Percentiles rank a stretch among this genome's conserved stretches.
Conservation (phyloP, 495 filamentous ascomycete species). For the Hypomontagnella monticulosa region DNA sequence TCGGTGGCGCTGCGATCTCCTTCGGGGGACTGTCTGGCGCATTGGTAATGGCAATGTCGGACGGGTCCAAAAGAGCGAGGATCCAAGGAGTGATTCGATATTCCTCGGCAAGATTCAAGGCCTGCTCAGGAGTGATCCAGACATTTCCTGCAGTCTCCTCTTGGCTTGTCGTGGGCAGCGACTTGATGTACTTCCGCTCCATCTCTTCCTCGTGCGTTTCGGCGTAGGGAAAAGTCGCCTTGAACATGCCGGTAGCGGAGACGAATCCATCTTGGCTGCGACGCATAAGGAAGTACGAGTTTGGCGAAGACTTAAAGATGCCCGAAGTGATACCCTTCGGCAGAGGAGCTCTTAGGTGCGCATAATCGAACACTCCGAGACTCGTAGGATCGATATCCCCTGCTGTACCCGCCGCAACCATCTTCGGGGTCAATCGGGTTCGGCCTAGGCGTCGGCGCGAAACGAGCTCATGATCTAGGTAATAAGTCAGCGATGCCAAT, state of each 20-base stretch:
- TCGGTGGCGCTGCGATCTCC: conserved; percentile 75
- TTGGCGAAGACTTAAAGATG: conserved; percentile 86
- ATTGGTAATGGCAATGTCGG: conserved; percentile 64
- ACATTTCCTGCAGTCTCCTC: conserved; percentile 97
- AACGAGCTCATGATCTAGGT: conserved; percentile 81
- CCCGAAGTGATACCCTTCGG: conserved; percentile 89
- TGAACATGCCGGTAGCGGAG: conserved; percentile 99
- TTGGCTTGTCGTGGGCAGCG: conserved; percentile 75
- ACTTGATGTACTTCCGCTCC: conserved; percentile 89
- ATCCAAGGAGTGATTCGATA: conserved; percentile 86
- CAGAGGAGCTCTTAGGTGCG: conserved; percentile 89
- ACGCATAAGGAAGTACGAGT: conserved; percentile 97
- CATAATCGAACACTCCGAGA: conserved; percentile 92
- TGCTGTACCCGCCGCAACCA: conserved; percentile 68
- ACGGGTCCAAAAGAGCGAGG: conserved; percentile 82
- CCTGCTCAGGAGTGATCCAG: conserved; percentile 89
- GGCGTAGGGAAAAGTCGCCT: conserved; percentile 96
- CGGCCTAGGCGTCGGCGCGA: conserved; percentile 87
- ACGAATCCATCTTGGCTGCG: conserved; percentile 94
- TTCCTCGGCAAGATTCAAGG: conserved; percentile 84
- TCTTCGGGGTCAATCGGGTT: conserved; percentile 86
- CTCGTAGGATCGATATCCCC: conserved; percentile 74
- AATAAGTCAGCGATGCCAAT: conserved; percentile 47
- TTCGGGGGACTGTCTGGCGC: conserved; percentile 63
- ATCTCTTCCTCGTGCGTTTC: conserved; percentile 81